Base-by-base conservation (phyloP, 2,329 filamentous ascomycete species). In the Rutstroemia sp. region DNA sequence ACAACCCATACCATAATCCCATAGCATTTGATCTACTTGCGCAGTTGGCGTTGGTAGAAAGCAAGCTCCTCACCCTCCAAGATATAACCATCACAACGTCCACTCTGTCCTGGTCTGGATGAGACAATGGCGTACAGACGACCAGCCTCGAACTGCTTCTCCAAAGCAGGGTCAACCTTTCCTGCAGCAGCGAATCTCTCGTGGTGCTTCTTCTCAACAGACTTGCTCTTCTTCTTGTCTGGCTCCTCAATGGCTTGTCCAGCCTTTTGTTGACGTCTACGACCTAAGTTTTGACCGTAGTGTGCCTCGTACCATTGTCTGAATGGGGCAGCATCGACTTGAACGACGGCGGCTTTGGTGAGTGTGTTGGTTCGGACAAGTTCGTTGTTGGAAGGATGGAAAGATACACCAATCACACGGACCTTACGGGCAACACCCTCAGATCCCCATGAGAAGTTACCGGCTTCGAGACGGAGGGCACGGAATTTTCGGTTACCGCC, bases 341-440 rank as follows among this genome's bases (percentile, higher is more conserved):
- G 94, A 76, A 99, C 90, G 73, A 99, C 90, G 80, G 94, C 94
- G 74, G 90, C 90, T 82, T 92, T 95, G 84, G 94, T 99, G 76
- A 99, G 85, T 81, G 94, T 97, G 88, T 99, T 99, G 79, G 94
- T 99, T 75, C 94, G 94, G 83, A 99, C 92, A 71, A 99, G 86
- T 82, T 99, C 94, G 90, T 99, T 99, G 92, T 99, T 99, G 77
- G 92, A 96, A 64, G 94, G 95, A 81, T 99, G 95, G 89, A 91
- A 99, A 75, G 87, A 88, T 79, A 99, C 95, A 72, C 82, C 91
- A 77, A 99, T 96, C 77, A 99, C 89, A 83, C 95, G 94, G 79
- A 90, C 91, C 87, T 99, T 99, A 86, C 94, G 92, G 79, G 92
- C 89, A 78, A 91, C 82, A 73, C 92, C 92, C 85, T 99, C 94